Base-by-base conservation (phyloP, 345 rosid species). In the Acer negundo region DNA sequence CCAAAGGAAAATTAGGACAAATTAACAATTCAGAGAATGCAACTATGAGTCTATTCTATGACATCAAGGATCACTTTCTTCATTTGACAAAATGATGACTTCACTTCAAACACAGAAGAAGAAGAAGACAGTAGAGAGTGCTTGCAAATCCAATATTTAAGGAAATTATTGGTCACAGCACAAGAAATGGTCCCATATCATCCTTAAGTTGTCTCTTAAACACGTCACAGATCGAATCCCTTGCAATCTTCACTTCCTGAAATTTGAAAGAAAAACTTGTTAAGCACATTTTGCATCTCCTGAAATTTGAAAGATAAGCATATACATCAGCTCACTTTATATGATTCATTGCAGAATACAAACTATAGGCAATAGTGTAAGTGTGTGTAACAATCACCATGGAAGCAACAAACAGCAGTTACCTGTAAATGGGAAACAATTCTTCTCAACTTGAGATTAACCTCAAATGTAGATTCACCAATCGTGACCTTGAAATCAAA, bases 121-220 rank as follows among this genome's bases (percentile, higher is more conserved):
- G 38, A 35, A 35, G 38, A 49, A 15, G 9, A 35, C 6, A 4
- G 38, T 35, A 51, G 22, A 16, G 35, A 49, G 20, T 49, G 61
- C 74, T 53, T 17, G 24, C 64, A 13, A 47, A 35, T 10, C 0
- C 31, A 23, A 6, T 46, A 15, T 49, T 38, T 11, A 26, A 4
- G 17, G 9, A 42, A 42, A 42, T 0, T 42, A 42, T 42, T 42
- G 1, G 10, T 42, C 46, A 42, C 46, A 63, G 26, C 11, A 9
- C 58, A 80, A 76, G 84, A 89, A 86, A 31, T 79, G 68, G 16
- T 78, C 81, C 89, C 90, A 86, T 67, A 89, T 80, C 84, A 86
- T 35, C 69, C 40, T 79, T 22, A 89, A 62, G 20, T 13, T 80
- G 74, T 80, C 89, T 56, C n/a, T 84, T 69, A 12, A 89, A 87